Percentiles rank a stretch among this genome's conserved stretches.
These are phyloP conservation scores for Lactifluus echinatus DNA, from an alignment of 768 basidiomycete species.

Conservation along the genomic window DNA sequence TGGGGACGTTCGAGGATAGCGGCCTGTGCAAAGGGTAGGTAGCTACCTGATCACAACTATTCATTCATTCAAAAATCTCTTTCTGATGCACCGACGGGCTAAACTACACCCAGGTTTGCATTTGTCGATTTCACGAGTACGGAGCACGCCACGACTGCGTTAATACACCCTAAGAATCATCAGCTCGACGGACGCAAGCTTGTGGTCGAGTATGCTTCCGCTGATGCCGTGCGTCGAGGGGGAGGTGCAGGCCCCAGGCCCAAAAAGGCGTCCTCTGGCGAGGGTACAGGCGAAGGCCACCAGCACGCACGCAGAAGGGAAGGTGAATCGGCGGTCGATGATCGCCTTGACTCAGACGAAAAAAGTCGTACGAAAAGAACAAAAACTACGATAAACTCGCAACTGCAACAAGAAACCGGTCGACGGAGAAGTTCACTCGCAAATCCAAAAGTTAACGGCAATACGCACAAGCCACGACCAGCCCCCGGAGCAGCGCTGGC, in stretches of 20 bases:
- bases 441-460: neutral
- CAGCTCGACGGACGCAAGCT: constrained; percentile 76
- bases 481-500: constrained; percentile 79
- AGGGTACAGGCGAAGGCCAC: neutral
- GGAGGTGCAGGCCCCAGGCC: constrained; percentile 27
- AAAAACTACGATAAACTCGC: neutral
- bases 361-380: neutral
- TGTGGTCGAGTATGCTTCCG: constrained; percentile 81
- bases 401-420: neutral
- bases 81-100: neutral
- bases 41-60: neutral
- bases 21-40: constrained; percentile 92
- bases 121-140: constrained; percentile 84
- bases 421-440: neutral
- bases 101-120: constrained; percentile 54
- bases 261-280: neutral
- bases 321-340: neutral
- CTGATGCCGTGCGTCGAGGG: constrained; percentile 84
- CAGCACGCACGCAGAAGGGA: neutral
- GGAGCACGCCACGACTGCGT: constrained; percentile 71
- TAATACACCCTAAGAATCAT: constrained; percentile 81
- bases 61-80: neutral
- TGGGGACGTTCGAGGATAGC: constrained; percentile 95
- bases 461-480: constrained; percentile 31
- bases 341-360: neutral